phyloP scores from a whole-genome alignment of 306 rosid species.

The Comarum palustre region DNA sequence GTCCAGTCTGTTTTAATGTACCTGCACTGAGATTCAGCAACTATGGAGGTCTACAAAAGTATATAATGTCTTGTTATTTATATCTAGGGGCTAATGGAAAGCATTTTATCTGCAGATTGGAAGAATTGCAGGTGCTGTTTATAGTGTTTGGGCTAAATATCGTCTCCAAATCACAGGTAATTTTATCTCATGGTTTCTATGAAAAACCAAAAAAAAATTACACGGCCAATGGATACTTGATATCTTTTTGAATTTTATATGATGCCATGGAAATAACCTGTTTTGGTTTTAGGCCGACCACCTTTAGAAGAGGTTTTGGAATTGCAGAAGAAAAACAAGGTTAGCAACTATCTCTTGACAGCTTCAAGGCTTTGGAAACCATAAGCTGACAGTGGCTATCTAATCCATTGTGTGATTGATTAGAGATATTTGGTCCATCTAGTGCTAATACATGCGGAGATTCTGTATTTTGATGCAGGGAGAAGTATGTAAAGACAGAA shows the following conservation, averaged over 20 bases:
- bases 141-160: slow-evolving; percentile 79
- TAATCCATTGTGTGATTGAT: not conserved
- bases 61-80: slow-evolving; percentile 17
- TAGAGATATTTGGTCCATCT: not conserved
- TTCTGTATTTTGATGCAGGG: slow-evolving; percentile 38
- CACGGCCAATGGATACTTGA: not conserved
- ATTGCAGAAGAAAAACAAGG: slow-evolving; percentile 64
- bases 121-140: slow-evolving; percentile 61
- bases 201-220: too few relatives aligned
- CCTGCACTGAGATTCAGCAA: slow-evolving; percentile 10
- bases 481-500: slow-evolving; percentile 59
- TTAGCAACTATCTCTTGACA: slow-evolving; percentile 15
- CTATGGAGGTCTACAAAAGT: not conserved
- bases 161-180: slow-evolving; percentile 84
- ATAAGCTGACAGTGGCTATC: not conserved
- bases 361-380: not conserved
- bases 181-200: slow-evolving; percentile 1
- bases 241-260: not conserved
- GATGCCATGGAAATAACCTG: not conserved
- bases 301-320: slow-evolving; percentile 71
- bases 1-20: slow-evolving; percentile 5
- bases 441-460: slow-evolving; percentile 8
- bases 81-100: slow-evolving; percentile 18
- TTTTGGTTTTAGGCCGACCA: slow-evolving; percentile 62
- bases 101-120: slow-evolving; percentile 47